Percentiles rank a stretch among this genome's conserved stretches.
Conservation (phyloP, 805 yeast species). For the Ogataea henricii region DNA sequence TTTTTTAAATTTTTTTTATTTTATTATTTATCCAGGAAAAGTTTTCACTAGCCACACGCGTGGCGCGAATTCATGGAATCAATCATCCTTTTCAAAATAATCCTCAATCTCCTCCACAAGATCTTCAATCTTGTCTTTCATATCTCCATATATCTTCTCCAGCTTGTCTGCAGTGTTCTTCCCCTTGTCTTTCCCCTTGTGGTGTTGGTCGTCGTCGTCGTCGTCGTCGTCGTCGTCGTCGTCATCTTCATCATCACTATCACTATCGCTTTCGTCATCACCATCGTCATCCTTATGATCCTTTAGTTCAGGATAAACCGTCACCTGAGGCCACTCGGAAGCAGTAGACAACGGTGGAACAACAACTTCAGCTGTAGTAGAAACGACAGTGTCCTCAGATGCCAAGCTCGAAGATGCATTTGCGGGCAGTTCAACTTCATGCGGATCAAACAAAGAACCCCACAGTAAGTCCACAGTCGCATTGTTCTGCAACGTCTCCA, state of each 20-base stretch:
- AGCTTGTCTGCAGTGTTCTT: slow-evolving; percentile 9
- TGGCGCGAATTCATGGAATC: not conserved
- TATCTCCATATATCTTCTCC: slow-evolving; percentile 21
- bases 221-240: slow-evolving; percentile 20
- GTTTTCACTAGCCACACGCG: not conserved
- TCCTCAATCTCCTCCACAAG: slow-evolving; percentile 32
- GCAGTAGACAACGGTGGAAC: not conserved
- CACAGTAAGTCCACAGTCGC: slow-evolving; percentile 54
- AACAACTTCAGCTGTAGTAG: slow-evolving; percentile 10
- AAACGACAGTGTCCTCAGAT: slow-evolving; percentile 8
- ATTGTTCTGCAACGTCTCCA: slow-evolving; percentile 42
- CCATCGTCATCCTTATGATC: slow-evolving; percentile 5
- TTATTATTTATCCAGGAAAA: not conserved
- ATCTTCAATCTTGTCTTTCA: slow-evolving; percentile 28
- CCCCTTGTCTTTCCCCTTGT: slow-evolving; percentile 20
- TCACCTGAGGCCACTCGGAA: not conserved
- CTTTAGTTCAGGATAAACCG: not conserved
- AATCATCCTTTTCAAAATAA: slow-evolving; percentile 14
- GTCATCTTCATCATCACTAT: slow-evolving; percentile 20
- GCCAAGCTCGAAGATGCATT: slow-evolving; percentile 8
- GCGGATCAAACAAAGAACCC: slow-evolving; percentile 15
- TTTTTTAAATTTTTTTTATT: not conserved
- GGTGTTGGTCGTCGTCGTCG: slow-evolving; percentile 17
- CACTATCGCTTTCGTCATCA: slow-evolving; percentile 24
- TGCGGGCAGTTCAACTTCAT: slow-evolving; percentile 11